Evolutionary conservation across 2,329 filamentous ascomycete species (phyloP), one percentile per base, ranked within the genome.

Genomic region (Fusarium multiceps): DNA sequence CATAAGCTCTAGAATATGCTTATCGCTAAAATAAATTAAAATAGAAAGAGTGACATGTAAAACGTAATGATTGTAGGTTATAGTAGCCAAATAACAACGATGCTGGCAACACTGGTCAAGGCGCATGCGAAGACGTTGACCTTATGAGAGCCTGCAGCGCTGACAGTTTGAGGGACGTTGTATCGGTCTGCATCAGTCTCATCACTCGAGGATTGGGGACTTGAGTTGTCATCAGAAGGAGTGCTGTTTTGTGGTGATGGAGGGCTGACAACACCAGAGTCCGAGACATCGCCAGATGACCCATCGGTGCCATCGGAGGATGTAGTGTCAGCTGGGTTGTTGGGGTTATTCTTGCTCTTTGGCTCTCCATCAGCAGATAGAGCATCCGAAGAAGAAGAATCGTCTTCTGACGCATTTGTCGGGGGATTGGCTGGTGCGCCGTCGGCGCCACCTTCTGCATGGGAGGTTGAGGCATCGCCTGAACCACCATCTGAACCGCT

Each of bases 301-400:
- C 14, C n/a, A 12, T 14, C 7, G 8, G 30, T 2, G 6, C 4
- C 28, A 13, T 8, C 5, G 21, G 53, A 42, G 5, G 30, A 25
- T 28, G 53, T 12, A 6, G n/a, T 21, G 1, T 37, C 14, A 2
- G 18, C 5, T 21, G 32, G 3, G 2, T 16, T 14, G 13, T 11
- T n/a, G 3, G 32, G 21, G 0, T 27, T 34, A 5, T 18, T 21
- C 10, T 21, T 13, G 18, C 1, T n/a, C 1, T 7, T 10, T 6
- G 13, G 21, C 4, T 18, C 10, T 21, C 21, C 41, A 6, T 14
- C 51, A 18, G 13, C 13, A 16, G 51, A 47, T 8, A 9, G 5
- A 6, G 6, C 21, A 9, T 32, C 40, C 12, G 46, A 20, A 14
- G 51, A 30, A 3, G 28, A 4, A 12, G 51, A 21, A 4, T 4